Evolutionary conservation across 257 asterid species (phyloP), one percentile per base, ranked within the genome.

Genomic region (Capsicum rhomboideum): DNA sequence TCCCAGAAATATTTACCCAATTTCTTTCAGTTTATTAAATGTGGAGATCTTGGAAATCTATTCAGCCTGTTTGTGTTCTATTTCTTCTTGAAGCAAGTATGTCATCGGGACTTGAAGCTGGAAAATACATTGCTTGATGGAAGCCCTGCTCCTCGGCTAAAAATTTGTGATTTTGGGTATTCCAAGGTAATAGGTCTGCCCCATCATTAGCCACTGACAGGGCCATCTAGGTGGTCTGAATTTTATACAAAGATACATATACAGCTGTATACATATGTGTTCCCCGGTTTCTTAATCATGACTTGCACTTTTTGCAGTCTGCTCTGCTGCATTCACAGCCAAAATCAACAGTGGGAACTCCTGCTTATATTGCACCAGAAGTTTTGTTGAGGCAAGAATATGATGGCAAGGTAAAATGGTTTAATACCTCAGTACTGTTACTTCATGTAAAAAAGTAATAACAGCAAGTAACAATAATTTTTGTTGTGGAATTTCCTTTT

Each of bases 351-450:
- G 98, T 94, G 85, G 98, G 98, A 52, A 94, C 98, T 75, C 96
- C 98, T 78, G 97, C 97, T 26, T 94, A 94, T 82, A 94, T 93
- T 86, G 98, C 97, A 87, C 97, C 98, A 0, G 98, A 95, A 89
- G 97, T 95, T 83, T 71, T 93, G 83, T 91, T 87, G 42, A 87
- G 94, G 87, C 88, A 91, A 87, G 97, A 94, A 86, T 94, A 94
- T 80, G 98, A 94, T 88, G 98, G 98, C 85, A 94, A 93, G 97
- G 98, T 92, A 87, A 80, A 59, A 49, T 12, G n/a, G 55, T 53
- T 28, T 13, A 37, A 74, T 82, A 28, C 21, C 37, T 53, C 71
- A 53, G 59, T 82, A 31, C 46, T 72, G 31, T 23, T 34, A 56
- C 79, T n/a, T 16, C 12, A 8, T 49, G 59, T 26, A 23, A 49